Evolutionary conservation across 139 green algal genomes (phyloP).

Genomic region (Coelastrella sp.): DNA sequence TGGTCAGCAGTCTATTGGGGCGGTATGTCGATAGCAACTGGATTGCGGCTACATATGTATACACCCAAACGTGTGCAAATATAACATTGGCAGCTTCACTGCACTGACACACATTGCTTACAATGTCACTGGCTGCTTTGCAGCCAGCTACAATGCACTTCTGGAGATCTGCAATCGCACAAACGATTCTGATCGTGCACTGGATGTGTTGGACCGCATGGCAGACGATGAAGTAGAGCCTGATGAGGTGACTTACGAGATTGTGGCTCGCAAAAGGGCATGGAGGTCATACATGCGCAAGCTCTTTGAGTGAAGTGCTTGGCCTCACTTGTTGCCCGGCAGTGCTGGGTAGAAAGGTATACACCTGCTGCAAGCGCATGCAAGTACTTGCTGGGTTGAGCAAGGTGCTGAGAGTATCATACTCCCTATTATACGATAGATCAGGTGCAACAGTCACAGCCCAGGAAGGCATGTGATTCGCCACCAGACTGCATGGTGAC

Average conservation of each 20-base stretch:
- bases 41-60: too few species aligned
- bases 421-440: too few species aligned
- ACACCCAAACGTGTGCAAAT: too few species aligned
- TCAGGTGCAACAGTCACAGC: too few species aligned
- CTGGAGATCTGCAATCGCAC: constrained; percentile 81
- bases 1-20: background rate
- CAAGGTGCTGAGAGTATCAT: too few species aligned
- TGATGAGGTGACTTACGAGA: constrained; percentile 74
- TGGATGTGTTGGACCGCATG: constrained; percentile 89
- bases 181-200: constrained; percentile 78
- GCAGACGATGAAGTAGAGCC: constrained; percentile 59
- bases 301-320: constrained; percentile 32
- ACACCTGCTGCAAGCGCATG: background rate
- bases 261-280: constrained; percentile 44
- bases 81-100: background rate
- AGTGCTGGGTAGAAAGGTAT: background rate
- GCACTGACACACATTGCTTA: background rate
- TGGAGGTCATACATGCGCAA: constrained; percentile 72
- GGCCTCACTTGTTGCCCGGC: background rate
- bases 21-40: too few species aligned
- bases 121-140: background rate
- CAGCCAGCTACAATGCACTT: constrained; percentile 84
- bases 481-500: too few species aligned
- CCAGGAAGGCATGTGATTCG: too few species aligned
- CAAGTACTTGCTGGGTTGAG: too few species aligned